Conservation (phyloP, 2,329 filamentous ascomycete genomes). For the Phialophora tarda region DNA sequence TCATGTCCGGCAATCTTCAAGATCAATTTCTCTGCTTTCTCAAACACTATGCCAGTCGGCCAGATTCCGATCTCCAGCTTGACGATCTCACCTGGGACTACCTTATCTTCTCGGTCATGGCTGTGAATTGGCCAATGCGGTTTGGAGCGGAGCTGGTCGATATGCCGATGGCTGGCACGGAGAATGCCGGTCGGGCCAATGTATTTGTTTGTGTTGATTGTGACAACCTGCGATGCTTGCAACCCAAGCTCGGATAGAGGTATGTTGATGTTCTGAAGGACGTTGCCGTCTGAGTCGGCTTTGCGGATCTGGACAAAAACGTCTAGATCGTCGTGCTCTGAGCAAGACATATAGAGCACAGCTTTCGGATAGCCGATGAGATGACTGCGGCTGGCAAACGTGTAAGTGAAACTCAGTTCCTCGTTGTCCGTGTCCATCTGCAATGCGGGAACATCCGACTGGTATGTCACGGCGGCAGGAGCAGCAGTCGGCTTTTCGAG, state of each 20-base stretch:
- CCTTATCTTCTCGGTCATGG: slow-evolving; percentile 49
- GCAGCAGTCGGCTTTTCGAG: background rate
- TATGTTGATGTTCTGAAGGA: slow-evolving; percentile 52
- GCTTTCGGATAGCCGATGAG: slow-evolving; percentile 57
- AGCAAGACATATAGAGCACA: slow-evolving; percentile 53
- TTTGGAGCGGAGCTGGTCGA: slow-evolving; percentile 44
- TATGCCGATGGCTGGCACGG: slow-evolving; percentile 52
- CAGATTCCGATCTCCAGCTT: slow-evolving; percentile 57
- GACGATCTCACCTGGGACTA: slow-evolving; percentile 50
- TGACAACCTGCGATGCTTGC: slow-evolving; percentile 48
- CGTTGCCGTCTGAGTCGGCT: slow-evolving; percentile 50
- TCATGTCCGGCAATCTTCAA: slow-evolving; percentile 13
- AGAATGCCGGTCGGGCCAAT: slow-evolving; percentile 52
- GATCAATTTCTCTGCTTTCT: slow-evolving; percentile 46
- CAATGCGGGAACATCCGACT: slow-evolving; percentile 42
- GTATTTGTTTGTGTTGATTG: slow-evolving; percentile 48
- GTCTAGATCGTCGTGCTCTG: slow-evolving; percentile 52
- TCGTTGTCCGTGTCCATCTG: slow-evolving; percentile 10
- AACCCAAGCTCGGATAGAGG: slow-evolving; percentile 45
- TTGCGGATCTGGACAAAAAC: slow-evolving; percentile 55
- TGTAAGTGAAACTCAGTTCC: slow-evolving; percentile 46
- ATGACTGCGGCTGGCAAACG: slow-evolving; percentile 45
- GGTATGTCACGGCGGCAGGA: slow-evolving; percentile 40
- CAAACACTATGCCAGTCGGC: slow-evolving; percentile 55
- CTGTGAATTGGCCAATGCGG: slow-evolving; percentile 48